Evolutionary conservation across 129 eudicot species (phyloP), one percentile per base, ranked within the genome.

Genomic region (Heracleum sosnowskyi): DNA sequence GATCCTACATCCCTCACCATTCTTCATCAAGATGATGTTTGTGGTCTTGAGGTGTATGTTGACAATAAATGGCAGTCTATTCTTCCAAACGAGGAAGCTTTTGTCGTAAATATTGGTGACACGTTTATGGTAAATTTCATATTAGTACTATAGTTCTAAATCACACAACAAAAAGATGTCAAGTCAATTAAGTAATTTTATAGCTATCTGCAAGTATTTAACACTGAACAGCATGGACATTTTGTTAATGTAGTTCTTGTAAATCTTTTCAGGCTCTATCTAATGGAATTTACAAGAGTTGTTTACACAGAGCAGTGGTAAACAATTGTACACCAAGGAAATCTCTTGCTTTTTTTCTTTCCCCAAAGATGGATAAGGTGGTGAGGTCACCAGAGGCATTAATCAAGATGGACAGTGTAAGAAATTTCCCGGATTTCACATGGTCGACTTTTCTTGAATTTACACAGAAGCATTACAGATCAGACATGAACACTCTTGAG

Each of bases 221-320:
- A 36, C 12, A 18, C 74, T 69, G 29, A 66, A 69, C 45, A 75
- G 29, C 68, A 22, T 35, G 39, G 1, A 53, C 53, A 51, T 53
- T 49, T 49, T 2, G 76, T 44, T 78, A 70, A 81, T 69, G 55
- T 41, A 77, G 40, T 49, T 53, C 31, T 33, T 33, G 75, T 77
- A 29, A 60, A 42, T 71, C 20, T 83, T 41, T 68, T 22, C 84
- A 94, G 98, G 97, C 97, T n/a, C 84, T 95, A 51, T 90, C 98
- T 20, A 95, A 95, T 74, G 98, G 98, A 80, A 80, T 87, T 35
- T 91, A 90, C 90, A 95, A 90, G 89, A 92, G 98, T 73, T 95
- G 98, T 82, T 78, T 95, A 49, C 98, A 95, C 83, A 83, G 98
- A 83, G 98, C 98, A 9, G 93, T 91, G 75, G 96, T 95, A 49